Conservation (phyloP, 129 eudicot genomes). For the Oenanthe sinensis region DNA sequence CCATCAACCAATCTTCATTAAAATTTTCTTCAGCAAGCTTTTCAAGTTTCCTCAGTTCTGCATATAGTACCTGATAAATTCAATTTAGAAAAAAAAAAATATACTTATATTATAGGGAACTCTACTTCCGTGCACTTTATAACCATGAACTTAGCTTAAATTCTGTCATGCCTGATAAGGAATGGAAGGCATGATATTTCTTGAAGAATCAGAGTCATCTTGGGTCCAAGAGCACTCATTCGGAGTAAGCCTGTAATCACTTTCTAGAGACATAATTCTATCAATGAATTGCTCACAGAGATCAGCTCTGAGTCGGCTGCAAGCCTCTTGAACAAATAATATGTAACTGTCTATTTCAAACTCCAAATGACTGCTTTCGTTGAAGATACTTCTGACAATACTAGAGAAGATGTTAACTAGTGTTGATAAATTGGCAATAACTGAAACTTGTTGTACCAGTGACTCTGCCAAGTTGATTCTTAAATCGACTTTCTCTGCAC, state of each 20-base stretch:
- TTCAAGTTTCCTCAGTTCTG: slow-evolving; percentile 53
- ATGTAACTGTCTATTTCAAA: slow-evolving; percentile 30
- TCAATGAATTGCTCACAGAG: slow-evolving; percentile 38
- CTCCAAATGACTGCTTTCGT: slow-evolving; percentile 31
- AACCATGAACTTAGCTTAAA: neutral
- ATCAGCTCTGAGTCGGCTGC: slow-evolving; percentile 29
- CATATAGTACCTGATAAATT: slow-evolving; percentile 47
- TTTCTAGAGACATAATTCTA: slow-evolving; percentile 26
- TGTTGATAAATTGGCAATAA: slow-evolving; percentile 46
- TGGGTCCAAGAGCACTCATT: slow-evolving; percentile 13
- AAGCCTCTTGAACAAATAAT: slow-evolving; percentile 25
- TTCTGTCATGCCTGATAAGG: slow-evolving; percentile 51
- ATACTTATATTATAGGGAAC: neutral
- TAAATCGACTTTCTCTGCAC: slow-evolving; percentile 24
- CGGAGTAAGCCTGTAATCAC: slow-evolving; percentile 14
- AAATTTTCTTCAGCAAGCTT: slow-evolving; percentile 50
- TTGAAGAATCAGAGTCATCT: slow-evolving; percentile 21
- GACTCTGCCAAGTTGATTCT: slow-evolving; percentile 36
- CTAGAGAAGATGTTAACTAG: slow-evolving; percentile 33
- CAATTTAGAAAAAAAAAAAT: neutral
- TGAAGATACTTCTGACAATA: slow-evolving; percentile 34
- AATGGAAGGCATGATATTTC: slow-evolving; percentile 34
- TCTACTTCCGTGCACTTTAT: neutral
- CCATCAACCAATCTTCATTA: slow-evolving; percentile 46
- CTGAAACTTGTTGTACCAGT: slow-evolving; percentile 40